Evolutionary conservation across 2,329 filamentous ascomycete genomes (phyloP), one percentile per base, ranked within the genome.

Genomic region (Aspergillus aculeatus): DNA sequence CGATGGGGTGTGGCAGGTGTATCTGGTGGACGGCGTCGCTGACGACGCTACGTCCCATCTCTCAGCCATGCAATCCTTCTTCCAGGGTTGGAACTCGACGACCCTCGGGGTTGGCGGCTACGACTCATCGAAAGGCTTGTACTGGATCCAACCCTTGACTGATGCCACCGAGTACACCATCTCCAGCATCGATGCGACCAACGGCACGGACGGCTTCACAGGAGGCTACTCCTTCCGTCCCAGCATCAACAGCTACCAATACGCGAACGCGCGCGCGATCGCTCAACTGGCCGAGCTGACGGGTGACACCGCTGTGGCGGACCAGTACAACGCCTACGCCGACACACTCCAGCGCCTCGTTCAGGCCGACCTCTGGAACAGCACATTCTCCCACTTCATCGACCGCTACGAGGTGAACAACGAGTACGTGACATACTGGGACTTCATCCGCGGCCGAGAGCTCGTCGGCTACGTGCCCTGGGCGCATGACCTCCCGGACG

Each of bases 161-260:
- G 78, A 80, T 64, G 78, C 78, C 0, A 80, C 78, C 0, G 78
- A 80, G 59, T 80, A 80, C 60, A 80, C 77, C 1, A 79, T 80
- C 50, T 73, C 75, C 0, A 77, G 73, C 47, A 80, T 79, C 56
- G 78, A 80, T 58, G 75, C 78, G 0, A 74, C 70, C 0, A 62
- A 64, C 0, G 65, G 65, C 9, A 32, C 21, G 19, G 78, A 80
- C 51, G 78, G 78, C 0, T 80, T 80, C 47, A 66, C 59, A 0
- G 77, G 77, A 1, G 78, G 78, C 3, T 56, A 76, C 10, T 68
- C 77, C 2, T 80, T 80, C 66, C 70, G 78, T 5, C 78, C 78
- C 0, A 77, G 75, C 21, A 79, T 80, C 66, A 80, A 80, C 65
- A 75, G 73, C 58, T 80, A 78, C 62, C 75, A 78, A 61, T 80